Evolutionary conservation across 2,329 filamentous ascomycete species (phyloP), one percentile per base, ranked within the genome.

Genomic region (Aspergillus ibericus): DNA sequence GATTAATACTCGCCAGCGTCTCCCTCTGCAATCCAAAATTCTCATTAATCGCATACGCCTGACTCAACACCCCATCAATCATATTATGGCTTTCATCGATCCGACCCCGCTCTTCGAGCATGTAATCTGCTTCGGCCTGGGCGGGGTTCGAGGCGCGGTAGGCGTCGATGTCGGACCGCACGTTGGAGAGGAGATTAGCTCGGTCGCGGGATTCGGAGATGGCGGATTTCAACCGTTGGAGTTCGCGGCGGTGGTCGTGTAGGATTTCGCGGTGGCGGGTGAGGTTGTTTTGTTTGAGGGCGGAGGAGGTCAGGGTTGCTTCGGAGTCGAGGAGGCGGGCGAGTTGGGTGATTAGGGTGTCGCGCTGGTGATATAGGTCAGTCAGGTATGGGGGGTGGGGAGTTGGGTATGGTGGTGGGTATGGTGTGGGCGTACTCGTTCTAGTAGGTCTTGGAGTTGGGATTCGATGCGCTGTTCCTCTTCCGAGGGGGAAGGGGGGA

Each of bases 31-130:
- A 70, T 13, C 85, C 83, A 74, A 99, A 98, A 75, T 83, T 93
- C 78, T 98, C 92, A 73, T 96, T 96, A 54, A 98, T 92, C 10
- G 93, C 93, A 78, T 99, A 99, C 7, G 95, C 95, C 80, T 98
- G 95, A 72, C 89, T 93, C 59, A 99, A 82, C 34, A 99, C 92
- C 62, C 86, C 90, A 75, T 99, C 95, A 49, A 92, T 89, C 81
- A 96, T 88, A 66, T 86, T 89, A 77, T 98, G 90, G 70, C 91
- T 96, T 73, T 92, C 89, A 72, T 99, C 95, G 71, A 99, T 86
- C 63, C 90, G 85, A 62, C 82, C 81, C 53, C 95, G 85, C 82
- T 99, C 95, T 68, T 91, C 89, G 27, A 99, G 84, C 93, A 99
- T 97, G 80, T 98, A 99, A 61, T 99, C 93, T 48, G 92, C 92